Evolutionary conservation across 352 stramenopile species (phyloP).

Genomic region (Blastocystis sp.): DNA sequence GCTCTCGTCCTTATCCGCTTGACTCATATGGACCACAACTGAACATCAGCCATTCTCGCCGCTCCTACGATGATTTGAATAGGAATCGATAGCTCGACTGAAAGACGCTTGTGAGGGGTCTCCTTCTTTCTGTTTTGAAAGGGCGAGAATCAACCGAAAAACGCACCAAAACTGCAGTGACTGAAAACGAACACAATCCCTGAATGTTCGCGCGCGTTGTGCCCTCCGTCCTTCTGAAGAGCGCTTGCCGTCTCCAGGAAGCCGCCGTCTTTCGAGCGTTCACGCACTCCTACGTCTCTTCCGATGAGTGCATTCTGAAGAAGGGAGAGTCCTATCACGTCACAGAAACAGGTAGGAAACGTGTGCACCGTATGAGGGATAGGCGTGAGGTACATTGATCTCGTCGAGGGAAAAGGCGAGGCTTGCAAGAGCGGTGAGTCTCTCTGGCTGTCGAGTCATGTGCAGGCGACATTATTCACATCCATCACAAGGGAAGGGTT

Average conservation of each 20-base stretch:
- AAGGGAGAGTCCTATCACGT: slow-evolving; percentile 64
- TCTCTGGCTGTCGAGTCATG: background rate
- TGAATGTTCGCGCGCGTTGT: background rate
- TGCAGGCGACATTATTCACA: slow-evolving; percentile 66
- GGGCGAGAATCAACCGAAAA: no score
- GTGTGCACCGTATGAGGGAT: background rate
- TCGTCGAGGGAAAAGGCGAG: slow-evolving; percentile 34
- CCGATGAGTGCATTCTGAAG: slow-evolving; percentile 61
- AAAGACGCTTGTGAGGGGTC: no score
- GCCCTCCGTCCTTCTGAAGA: background rate
- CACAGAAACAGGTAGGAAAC: slow-evolving; percentile 34
- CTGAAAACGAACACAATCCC: no score
- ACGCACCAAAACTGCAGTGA: no score
- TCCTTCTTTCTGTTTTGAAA: no score
- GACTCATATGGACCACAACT: background rate
- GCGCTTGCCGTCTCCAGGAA: background rate
- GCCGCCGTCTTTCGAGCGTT: background rate
- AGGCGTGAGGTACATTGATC: slow-evolving; percentile 72
- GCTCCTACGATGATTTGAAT: no score
- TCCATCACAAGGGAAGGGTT: slow-evolving; percentile 67
- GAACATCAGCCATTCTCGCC: background rate
- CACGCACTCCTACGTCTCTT: background rate
- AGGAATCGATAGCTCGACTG: no score
- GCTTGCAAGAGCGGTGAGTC: slow-evolving; percentile 38
- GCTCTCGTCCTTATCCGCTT: background rate